phyloP scores from a whole-genome alignment of 2,329 filamentous ascomycete species.

The Penicillium frequentans region DNA sequence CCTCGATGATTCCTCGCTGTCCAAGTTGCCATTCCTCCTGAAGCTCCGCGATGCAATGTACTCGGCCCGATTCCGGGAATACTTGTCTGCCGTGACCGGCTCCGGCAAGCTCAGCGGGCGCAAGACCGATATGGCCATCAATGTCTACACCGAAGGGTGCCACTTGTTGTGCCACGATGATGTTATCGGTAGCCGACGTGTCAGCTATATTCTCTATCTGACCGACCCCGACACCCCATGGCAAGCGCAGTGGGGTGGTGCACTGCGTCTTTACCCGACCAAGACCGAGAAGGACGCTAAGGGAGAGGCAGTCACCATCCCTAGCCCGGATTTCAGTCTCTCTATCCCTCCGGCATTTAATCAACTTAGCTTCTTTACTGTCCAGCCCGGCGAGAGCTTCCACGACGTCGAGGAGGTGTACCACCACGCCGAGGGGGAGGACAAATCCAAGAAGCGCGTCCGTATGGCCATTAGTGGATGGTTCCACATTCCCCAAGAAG shows the following conservation, averaged over 20 bases:
- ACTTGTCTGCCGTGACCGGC: constrained; percentile 80
- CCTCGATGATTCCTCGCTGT: constrained; percentile 79
- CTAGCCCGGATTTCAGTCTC: constrained; percentile 73
- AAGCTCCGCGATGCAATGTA: constrained; percentile 92
- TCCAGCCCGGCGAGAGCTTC: constrained; percentile 97
- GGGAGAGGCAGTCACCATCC: constrained; percentile 75
- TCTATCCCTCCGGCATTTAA: constrained; percentile 94
- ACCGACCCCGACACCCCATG: constrained; percentile 89
- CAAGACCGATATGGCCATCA: constrained; percentile 99
- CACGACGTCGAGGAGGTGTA: constrained; percentile 99
- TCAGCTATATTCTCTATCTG: constrained; percentile 96
- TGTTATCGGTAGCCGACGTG: constrained; percentile 92
- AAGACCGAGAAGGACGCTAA: constrained; percentile 64
- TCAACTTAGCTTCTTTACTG: constrained; percentile 96
- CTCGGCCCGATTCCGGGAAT: constrained; percentile 83
- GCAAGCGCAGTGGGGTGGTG: constrained; percentile 90
- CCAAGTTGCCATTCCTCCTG: constrained; percentile 85
- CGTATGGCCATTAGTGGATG: constrained; percentile 98
- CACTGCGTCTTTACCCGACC: constrained; percentile 80
- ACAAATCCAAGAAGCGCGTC: constrained; percentile 62
- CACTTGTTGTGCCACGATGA: constrained; percentile 97
- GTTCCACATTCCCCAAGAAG: constrained; percentile 96
- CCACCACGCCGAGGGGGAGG: constrained; percentile 60
- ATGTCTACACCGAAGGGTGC: constrained; percentile 94
- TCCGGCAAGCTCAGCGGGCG: constrained; percentile 84